A percentile compares a stretch with the other conserved stretches of the same genome.
Conservation (phyloP, 2,329 filamentous ascomycete species). For the Huntiella abstrusa region DNA sequence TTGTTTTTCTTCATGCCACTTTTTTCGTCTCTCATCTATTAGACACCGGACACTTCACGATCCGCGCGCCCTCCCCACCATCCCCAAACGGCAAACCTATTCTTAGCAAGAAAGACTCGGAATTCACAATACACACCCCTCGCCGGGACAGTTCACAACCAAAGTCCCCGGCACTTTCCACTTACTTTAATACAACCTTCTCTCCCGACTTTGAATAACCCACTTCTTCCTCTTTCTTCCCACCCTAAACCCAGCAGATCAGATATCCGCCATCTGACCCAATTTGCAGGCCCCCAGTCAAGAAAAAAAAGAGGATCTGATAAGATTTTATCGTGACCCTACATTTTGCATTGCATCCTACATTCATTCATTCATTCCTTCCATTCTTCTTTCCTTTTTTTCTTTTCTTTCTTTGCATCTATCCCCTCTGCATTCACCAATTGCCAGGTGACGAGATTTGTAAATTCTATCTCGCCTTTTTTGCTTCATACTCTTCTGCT, state of each 20-base stretch:
- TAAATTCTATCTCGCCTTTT: not conserved
- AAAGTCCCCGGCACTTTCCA: no score
- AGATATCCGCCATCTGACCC: not conserved
- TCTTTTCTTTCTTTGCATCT: not conserved
- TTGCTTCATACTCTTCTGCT: no score
- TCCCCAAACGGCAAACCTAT: no score
- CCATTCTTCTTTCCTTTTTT: not conserved
- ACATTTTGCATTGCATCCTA: not conserved
- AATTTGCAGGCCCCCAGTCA: not conserved
- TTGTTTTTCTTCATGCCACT: no score
- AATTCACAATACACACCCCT: no score
- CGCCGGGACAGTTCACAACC: no score
- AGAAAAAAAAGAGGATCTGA: slow-evolving; percentile 3
- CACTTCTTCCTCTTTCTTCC: not conserved
- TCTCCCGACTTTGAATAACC: no score
- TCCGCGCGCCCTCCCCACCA: no score
- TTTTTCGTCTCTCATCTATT: no score
- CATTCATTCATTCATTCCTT: not conserved
- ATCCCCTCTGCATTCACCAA: not conserved
- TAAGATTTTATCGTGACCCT: not conserved
- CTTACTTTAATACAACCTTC: no score
- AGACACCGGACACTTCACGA: no score
- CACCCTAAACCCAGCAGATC: not conserved
- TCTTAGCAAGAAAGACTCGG: no score
- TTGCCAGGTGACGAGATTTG: not conserved